Base-by-base conservation (phyloP, 2,329 filamentous ascomycete genomes). In the Fusarium chaquense region DNA sequence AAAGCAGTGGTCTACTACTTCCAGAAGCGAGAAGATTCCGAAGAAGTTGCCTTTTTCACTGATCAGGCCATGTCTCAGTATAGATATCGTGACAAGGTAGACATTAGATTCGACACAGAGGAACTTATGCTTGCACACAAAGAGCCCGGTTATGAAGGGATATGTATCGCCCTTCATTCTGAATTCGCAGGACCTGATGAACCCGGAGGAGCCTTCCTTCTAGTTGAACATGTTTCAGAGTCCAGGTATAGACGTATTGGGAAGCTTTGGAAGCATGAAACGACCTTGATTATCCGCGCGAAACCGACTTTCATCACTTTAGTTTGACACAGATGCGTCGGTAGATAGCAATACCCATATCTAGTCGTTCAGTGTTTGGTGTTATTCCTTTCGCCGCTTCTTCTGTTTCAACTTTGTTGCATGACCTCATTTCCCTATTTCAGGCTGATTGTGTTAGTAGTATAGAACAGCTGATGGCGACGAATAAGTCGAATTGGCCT, bases 11-110 rank as follows among this genome's bases (percentile, higher is more conserved):
- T n/a, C 18, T 38, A 38, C 35, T n/a, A n/a, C 2, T 38, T 38
- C 0, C 5, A 4, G 1, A 38, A 3, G 2, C 18, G 35, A 3
- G 9, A 12, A 2, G 12, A 12, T n/a, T 6, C 35, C 5, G 9
- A n/a, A 5, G 18, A n/a, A n/a, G 5, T n/a, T 5, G 33, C 18
- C 33, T 18, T 35, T 1, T 35, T 35, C 4, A 4, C 16, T 35
- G 33, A 18, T 5, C 8, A 35, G 16, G 3, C 33, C 4, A 35
- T 35, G 33, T 35, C 33, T 9, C 33, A 1, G 15, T 4, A 18
- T 18, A 4, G 7, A 5, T 18, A 18, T 8, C 9, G 35, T 38
- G n/a, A n/a, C 1, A 38, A 12, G 0, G 35, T 2, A 2, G 18
- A 38, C 0, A 12, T 20, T n/a, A n/a, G 11, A 38, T 38, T 20